phyloP scores from a whole-genome alignment of 768 basidiomycete genomes.

The Russula lepida region DNA sequence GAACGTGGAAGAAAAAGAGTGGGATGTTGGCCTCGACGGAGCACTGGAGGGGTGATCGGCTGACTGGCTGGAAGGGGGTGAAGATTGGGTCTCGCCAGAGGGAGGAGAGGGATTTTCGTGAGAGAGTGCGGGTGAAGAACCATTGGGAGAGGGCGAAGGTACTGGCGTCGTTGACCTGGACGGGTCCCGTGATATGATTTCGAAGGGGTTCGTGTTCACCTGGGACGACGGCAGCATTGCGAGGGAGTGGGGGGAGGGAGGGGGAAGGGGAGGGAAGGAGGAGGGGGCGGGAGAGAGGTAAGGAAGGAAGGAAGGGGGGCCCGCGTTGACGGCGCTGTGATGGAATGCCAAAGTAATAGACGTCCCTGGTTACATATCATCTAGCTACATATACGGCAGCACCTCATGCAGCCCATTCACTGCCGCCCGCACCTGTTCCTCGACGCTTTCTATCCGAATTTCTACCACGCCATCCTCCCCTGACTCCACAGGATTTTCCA shows the following conservation, averaged over 20 bases:
- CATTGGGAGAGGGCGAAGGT: background rate
- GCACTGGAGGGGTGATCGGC: background rate
- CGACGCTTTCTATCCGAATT: slow-evolving; percentile 47
- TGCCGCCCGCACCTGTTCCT: slow-evolving; percentile 46
- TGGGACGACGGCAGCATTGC: slow-evolving; percentile 9
- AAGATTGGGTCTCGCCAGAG: too few relatives aligned
- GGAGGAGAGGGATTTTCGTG: background rate
- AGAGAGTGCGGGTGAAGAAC: background rate
- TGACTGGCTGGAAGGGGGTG: background rate
- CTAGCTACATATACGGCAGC: background rate
- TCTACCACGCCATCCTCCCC: slow-evolving; percentile 61
- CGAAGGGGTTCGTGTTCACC: slow-evolving; percentile 12
- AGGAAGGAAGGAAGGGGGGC: background rate
- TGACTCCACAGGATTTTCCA: slow-evolving; percentile 52
- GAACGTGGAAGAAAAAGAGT: slow-evolving; percentile 30
- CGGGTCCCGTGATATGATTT: slow-evolving; percentile 1
- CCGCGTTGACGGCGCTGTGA: background rate
- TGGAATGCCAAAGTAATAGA: background rate
- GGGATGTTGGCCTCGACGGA: slow-evolving; percentile 22
- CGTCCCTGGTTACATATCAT: slow-evolving; percentile 10
- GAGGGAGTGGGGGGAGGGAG: background rate
- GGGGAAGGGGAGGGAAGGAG: background rate
- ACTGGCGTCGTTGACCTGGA: slow-evolving; percentile 10
- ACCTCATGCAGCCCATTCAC: slow-evolving; percentile 33
- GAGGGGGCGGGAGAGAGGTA: background rate